phyloP scores from a whole-genome alignment of 306 rosid species.

The Inga laurina region DNA sequence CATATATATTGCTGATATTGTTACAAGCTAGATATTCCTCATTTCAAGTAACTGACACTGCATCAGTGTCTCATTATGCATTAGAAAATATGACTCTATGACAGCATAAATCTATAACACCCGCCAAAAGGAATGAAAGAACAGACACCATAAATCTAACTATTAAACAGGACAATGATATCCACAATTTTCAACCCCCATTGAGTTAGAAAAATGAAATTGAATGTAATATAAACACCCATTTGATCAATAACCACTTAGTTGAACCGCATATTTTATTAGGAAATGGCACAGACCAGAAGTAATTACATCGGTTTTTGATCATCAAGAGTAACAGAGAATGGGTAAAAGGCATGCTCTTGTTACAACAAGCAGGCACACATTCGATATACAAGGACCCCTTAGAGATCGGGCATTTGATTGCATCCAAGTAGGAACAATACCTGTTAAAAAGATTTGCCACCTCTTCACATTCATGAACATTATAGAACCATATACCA shows the following conservation, averaged over 20 bases:
- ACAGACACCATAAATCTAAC: slow-evolving; percentile 13
- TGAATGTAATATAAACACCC: slow-evolving; percentile 17
- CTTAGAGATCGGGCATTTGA: not conserved
- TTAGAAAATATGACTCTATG: not conserved
- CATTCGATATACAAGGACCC: not conserved
- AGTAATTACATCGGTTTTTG: slow-evolving; percentile 2
- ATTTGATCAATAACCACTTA: slow-evolving; percentile 2
- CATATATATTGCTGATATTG: not conserved
- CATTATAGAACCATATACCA: slow-evolving; percentile 67
- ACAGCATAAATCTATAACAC: not conserved
- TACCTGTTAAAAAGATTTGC: slow-evolving; percentile 72
- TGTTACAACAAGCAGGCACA: not conserved
- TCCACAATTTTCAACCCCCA: slow-evolving; percentile 8
- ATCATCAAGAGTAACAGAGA: not conserved
- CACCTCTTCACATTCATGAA: slow-evolving; percentile 66
- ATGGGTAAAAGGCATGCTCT: not conserved
- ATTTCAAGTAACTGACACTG: slow-evolving; percentile 4
- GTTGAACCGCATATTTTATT: slow-evolving; percentile 7
- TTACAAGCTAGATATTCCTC: slow-evolving; percentile 11
- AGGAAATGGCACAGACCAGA: slow-evolving; percentile 9
- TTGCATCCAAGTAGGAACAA: not conserved
- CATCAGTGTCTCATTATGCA: not conserved
- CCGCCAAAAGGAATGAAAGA: slow-evolving; percentile 12
- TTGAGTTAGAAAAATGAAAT: slow-evolving; percentile 3
- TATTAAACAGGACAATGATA: slow-evolving; percentile 1